Base-by-base conservation (phyloP, 2,329 filamentous ascomycete genomes). In the Verticillium longisporum region DNA sequence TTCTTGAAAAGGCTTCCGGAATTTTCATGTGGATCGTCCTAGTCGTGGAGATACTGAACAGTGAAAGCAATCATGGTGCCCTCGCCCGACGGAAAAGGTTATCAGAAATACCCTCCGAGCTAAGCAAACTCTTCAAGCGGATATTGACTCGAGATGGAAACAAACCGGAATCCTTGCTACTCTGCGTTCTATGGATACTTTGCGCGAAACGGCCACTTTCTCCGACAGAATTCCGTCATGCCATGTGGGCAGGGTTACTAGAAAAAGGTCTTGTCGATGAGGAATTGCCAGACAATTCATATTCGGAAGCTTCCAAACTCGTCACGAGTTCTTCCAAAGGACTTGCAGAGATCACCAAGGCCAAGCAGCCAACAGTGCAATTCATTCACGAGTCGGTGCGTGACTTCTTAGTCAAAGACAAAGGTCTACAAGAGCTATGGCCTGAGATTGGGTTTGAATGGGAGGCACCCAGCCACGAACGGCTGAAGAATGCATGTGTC, bases 381-480 rank as follows among this genome's bases (percentile, higher is more conserved):
- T 81, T 83, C 66, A 83, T 83, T 5, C 80, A 83, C 45, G 78
- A 83, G 63, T 81, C 80, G 0, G 78, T 83, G 0, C 67, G 74
- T 1, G 80, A 83, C 10, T 83, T 78, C 55, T 69, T 83, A 0
- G 26, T 80, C 2, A 73, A 73, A 7, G 72, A 74, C 1, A 61
- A 66, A 0, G 75, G 77, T 0, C 62, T 77, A 0, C 9, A 56
- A 0, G 59, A 68, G 0, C 9, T 50, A 0, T 74, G 70, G 69
- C 45, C 68, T 4, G 69, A 74, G 1, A 63, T 73, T 37, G 62
- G 57, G n/a, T 62, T 57, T 3, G 72, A 75, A 33, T 69, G 75
- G 21, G 60, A 70, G 33, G 68, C 70, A 0, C 59, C 64, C 41
- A 73, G 78, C 21, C 74, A 84, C 50, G 74, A 82, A 1, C 11